These are phyloP conservation scores for Tolypocladium pustulatum DNA, from an alignment of 2,329 filamentous ascomycete species.

Conservation along the genomic window DNA sequence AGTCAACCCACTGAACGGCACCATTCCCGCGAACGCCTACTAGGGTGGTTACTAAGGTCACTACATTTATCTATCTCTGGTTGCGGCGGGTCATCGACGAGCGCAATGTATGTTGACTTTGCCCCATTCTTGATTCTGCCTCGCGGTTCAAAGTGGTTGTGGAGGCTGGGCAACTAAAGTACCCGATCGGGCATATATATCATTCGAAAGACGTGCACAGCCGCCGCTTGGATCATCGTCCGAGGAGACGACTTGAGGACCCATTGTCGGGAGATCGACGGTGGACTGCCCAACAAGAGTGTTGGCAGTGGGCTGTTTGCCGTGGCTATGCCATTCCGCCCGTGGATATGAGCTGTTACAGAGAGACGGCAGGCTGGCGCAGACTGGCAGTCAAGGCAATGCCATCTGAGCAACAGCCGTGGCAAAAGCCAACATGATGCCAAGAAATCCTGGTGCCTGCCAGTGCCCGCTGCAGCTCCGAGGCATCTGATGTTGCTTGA, in stretches of 20 bases:
- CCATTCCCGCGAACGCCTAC: too few relatives aligned
- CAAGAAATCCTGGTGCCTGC: background rate
- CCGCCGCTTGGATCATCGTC: too few relatives aligned
- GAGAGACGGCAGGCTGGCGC: background rate
- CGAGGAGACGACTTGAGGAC: too few relatives aligned
- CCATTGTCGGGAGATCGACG: too few relatives aligned
- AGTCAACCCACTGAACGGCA: too few relatives aligned
- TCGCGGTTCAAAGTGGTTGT: background rate
- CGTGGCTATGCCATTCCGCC: background rate
- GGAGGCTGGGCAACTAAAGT: background rate
- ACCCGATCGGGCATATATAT: too few relatives aligned
- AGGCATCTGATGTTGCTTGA: background rate
- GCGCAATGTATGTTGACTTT: too few relatives aligned
- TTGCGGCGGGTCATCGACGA: too few relatives aligned
- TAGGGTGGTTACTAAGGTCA: too few relatives aligned
- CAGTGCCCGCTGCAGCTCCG: background rate
- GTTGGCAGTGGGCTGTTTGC: background rate
- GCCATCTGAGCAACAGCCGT: background rate
- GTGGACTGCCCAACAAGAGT: background rate
- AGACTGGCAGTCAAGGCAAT: background rate
- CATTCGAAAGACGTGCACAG: background rate
- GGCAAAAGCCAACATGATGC: background rate
- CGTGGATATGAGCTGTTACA: background rate
- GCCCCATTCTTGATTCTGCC: too few relatives aligned
- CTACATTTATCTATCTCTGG: too few relatives aligned